Evolutionary conservation across 495 filamentous ascomycete species (phyloP).

Genomic region (Daldinia bambusicola): DNA sequence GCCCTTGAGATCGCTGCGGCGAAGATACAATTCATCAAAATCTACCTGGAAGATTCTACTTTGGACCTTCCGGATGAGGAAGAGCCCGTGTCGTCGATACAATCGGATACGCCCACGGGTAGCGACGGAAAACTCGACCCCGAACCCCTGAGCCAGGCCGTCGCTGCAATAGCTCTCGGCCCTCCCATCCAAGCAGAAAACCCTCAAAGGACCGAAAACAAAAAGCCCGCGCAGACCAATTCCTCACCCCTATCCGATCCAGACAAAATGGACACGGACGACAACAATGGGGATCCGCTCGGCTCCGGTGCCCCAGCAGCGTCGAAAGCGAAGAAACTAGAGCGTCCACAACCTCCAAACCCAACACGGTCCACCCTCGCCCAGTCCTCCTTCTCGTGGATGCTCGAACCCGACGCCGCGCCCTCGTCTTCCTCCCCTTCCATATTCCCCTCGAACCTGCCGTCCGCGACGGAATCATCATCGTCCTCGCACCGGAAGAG

Average conservation of each 20-base stretch:
- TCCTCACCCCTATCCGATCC: constrained; percentile 9
- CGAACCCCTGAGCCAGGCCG: constrained; percentile 37
- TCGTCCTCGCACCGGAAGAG: constrained; percentile 47
- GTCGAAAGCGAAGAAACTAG: constrained; percentile 23
- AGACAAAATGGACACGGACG: constrained; percentile 31
- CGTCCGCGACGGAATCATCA: constrained; percentile 9
- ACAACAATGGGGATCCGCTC: constrained; percentile 14
- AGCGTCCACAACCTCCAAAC: constrained; percentile 44
- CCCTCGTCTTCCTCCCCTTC: constrained; percentile 27
- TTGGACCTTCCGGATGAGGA: constrained; percentile 65
- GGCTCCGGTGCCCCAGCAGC: constrained; percentile 21
- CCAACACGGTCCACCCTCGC: constrained; percentile 75
- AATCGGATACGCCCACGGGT: constrained; percentile 18
- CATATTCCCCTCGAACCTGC: constrained; percentile 37
- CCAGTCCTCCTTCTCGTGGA: constrained; percentile 93
- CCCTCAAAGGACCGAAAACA: constrained; percentile 7
- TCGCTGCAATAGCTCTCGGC: constrained; percentile 41
- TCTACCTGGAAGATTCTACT: constrained; percentile 74
- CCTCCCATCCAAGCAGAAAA: constrained; percentile 16
- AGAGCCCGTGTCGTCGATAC: constrained; percentile 23
- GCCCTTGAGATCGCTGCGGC: constrained; percentile 72
- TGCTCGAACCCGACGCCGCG: constrained; percentile 71
- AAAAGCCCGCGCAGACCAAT: constrained; percentile 1
- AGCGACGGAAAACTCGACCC: constrained; percentile 27
- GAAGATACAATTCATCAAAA: constrained; percentile 80